Conservation (phyloP, 2,329 filamentous ascomycete genomes). For the Proliferodiscus dingleyae region DNA sequence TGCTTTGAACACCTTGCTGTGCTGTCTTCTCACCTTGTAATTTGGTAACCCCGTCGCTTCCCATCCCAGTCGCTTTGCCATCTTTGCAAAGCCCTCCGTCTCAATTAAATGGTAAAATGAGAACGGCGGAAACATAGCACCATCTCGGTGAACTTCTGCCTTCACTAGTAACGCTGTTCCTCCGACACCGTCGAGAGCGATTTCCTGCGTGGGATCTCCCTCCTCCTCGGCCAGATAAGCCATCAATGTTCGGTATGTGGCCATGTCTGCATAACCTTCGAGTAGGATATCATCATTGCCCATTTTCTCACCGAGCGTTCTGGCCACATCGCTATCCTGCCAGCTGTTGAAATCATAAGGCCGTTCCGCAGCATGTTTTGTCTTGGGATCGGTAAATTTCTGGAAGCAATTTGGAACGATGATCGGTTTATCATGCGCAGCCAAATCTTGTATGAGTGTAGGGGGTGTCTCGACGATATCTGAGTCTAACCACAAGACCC, state of each 20-base stretch:
- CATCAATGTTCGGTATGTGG: slow-evolving; percentile 90
- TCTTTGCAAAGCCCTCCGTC: slow-evolving; percentile 96
- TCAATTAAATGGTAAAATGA: slow-evolving; percentile 96
- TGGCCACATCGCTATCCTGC: slow-evolving; percentile 81
- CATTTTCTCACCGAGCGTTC: slow-evolving; percentile 73
- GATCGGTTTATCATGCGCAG: slow-evolving; percentile 80
- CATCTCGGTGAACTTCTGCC: slow-evolving; percentile 93
- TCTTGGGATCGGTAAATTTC: slow-evolving; percentile 66
- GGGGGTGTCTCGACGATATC: slow-evolving; percentile 88
- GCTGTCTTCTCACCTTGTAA: slow-evolving; percentile 68
- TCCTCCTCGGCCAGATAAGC: slow-evolving; percentile 65
- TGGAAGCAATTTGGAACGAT: slow-evolving; percentile 97
- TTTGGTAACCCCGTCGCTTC: slow-evolving; percentile 84
- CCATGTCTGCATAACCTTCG: slow-evolving; percentile 89
- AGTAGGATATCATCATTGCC: slow-evolving; percentile 86
- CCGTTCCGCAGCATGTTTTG: slow-evolving; percentile 66
- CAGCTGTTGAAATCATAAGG: slow-evolving; percentile 98
- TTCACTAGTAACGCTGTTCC: slow-evolving; percentile 91
- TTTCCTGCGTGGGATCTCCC: slow-evolving; percentile 54
- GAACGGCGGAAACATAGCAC: slow-evolving; percentile 97
- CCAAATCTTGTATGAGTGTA: slow-evolving; percentile 85
- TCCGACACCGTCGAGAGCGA: slow-evolving; percentile 86
- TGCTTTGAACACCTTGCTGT: not conserved
- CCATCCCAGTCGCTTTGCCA: slow-evolving; percentile 87
- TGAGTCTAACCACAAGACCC: slow-evolving; percentile 94